Base-by-base conservation (phyloP, 257 asterid genomes). In the Ehretia macrophylla region DNA sequence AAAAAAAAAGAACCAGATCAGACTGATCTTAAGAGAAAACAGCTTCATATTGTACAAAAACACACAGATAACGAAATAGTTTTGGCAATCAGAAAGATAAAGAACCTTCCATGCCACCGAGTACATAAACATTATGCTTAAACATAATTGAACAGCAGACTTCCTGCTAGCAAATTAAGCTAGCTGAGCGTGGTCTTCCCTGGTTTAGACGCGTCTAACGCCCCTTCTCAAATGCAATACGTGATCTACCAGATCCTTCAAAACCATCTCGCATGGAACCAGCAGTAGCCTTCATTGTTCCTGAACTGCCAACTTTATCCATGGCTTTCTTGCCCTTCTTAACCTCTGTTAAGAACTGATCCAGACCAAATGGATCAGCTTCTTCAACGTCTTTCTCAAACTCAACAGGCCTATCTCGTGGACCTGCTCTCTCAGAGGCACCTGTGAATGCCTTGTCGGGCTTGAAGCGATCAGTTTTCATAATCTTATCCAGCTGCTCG, bases 351-450 rank as follows among this genome's bases (percentile, higher is more conserved):
- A 86, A 81, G 79, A 88, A 88, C 62, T 86, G 90, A 71, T 88
- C 95, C 59, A 92, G 73, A 64, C 97, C 96, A 35, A 88, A 92
- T 8, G 95, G 97, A 84, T 92, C 97, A 67, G 85, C 95, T 69
- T 92, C 94, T 23, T 81, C 79, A 4, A 69, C 84, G 60, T 79
- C 84, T 59, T 75, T 80, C 72, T 88, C 97, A 56, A 86, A 88
- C 80, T 86, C 95, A 22, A 92, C 83, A 16, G 95, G 97, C 23
- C 94, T 68, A 17, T 87, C 93, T 64, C 99, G 71, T 0, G 89
- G 85, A 5, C 83, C 90, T 17, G 80, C 20, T 61, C 83, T 83
- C 72, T 86, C 95, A 1, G 85, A 74, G 6, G 96, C 83, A 53
- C 99, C 97, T 0, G 72, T 69, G 72, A 92, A 92, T 58, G 76